These are phyloP conservation scores for Wallacemonas sp. DNA, from an alignment of 208 protist genomes.

Conservation along the genomic window DNA sequence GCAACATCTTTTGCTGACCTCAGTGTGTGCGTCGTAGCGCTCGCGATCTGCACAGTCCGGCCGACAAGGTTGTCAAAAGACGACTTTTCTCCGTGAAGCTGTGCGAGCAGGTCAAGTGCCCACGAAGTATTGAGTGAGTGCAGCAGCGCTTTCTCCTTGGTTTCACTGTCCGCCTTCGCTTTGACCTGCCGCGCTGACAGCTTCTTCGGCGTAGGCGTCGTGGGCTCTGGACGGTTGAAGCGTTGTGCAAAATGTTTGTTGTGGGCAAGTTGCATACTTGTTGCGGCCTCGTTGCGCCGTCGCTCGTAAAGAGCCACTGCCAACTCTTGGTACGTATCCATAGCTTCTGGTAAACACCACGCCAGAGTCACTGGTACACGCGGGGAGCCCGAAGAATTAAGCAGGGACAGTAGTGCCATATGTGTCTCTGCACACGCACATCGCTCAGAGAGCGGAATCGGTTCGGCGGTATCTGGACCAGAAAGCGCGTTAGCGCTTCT, in stretches of 20 bases:
- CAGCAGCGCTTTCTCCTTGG: background rate
- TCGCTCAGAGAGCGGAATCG: slow-evolving; percentile 5
- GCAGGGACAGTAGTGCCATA: slow-evolving; percentile 8
- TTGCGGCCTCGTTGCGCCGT: background rate
- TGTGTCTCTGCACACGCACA: slow-evolving; percentile 24
- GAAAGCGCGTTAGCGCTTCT: too few relatives aligned
- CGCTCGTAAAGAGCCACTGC: slow-evolving; percentile 4
- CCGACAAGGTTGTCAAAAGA: too few relatives aligned
- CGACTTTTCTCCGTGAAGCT: too few relatives aligned
- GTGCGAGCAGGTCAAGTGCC: background rate
- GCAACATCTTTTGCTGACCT: background rate
- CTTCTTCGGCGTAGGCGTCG: too few relatives aligned
- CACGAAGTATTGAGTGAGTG: background rate
- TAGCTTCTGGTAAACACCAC: too few relatives aligned
- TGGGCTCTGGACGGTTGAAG: too few relatives aligned
- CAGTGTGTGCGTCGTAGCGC: background rate
- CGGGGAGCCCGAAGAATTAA: background rate
- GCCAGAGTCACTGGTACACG: background rate
- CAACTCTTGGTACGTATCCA: background rate
- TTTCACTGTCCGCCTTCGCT: too few relatives aligned
- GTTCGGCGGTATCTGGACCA: background rate
- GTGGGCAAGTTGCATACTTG: background rate
- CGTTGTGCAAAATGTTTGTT: background rate
- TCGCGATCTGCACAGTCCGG: background rate
- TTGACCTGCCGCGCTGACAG: too few relatives aligned